Conservation (phyloP, 2,329 filamentous ascomycete species). For the Monosporascus ibericus region DNA sequence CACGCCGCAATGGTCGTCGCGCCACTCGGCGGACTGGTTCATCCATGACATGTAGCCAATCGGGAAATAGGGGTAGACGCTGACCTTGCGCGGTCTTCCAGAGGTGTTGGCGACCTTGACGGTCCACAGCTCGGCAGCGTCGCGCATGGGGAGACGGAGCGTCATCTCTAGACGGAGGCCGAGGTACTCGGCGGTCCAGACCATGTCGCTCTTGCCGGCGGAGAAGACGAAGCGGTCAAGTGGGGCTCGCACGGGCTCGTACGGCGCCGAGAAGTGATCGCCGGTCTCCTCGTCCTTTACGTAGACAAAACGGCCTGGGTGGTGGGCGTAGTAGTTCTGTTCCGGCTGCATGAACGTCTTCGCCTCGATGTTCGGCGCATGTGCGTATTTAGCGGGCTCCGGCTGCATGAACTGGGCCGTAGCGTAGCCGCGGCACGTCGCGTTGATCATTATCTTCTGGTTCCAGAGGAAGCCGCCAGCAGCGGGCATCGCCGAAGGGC, state of each 20-base stretch:
- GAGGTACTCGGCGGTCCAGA: constrained; percentile 46
- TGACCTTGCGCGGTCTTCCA: constrained; percentile 37
- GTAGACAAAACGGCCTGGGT: constrained; percentile 54
- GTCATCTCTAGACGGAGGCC: constrained; percentile 47
- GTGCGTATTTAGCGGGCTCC: constrained; percentile 54
- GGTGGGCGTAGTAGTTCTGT: constrained; percentile 52
- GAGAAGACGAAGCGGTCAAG: constrained; percentile 47
- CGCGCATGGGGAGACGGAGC: constrained; percentile 43
- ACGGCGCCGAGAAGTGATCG: constrained; percentile 47
- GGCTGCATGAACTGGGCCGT: constrained; percentile 56
- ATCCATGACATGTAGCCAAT: constrained; percentile 59
- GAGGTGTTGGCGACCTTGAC: constrained; percentile 46
- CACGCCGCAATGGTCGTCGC: constrained; percentile 40
- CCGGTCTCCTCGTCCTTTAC: constrained; percentile 48
- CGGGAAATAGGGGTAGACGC: constrained; percentile 51
- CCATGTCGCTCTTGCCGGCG: constrained; percentile 47
- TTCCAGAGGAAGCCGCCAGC: constrained; percentile 54
- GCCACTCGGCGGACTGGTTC: constrained; percentile 51
- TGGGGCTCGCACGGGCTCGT: constrained; percentile 45
- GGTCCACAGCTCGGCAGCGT: constrained; percentile 51
- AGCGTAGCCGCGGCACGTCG: constrained; percentile 53
- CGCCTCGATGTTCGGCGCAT: constrained; percentile 51
- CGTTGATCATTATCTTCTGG: constrained; percentile 55
- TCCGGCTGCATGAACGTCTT: constrained; percentile 57
- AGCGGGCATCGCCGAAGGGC: constrained; percentile 50